These are phyloP conservation scores for Neofusicoccum kwambonambiense DNA, from an alignment of 2,329 filamentous ascomycete genomes.

Conservation along the genomic window DNA sequence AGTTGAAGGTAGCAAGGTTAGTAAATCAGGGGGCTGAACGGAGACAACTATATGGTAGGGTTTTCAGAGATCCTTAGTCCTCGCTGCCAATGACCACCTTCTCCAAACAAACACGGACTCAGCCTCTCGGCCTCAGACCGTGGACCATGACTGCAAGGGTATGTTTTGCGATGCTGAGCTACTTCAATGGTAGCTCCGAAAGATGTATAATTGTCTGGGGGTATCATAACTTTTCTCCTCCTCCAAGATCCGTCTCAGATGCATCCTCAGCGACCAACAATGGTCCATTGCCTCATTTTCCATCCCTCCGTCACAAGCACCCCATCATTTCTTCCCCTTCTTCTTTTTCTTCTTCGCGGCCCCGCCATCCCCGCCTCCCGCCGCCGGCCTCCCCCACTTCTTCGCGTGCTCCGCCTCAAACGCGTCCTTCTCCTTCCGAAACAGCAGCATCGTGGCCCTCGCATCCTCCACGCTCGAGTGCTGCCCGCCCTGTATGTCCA, in stretches of 20 bases:
- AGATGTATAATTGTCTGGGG: conserved; percentile 8
- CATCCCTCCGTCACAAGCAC: neutral
- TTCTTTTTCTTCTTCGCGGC: conserved; percentile 33
- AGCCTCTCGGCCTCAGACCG: too few relatives aligned
- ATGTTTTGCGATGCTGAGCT: too few relatives aligned
- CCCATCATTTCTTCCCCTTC: conserved; percentile 36
- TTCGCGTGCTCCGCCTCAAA: conserved; percentile 81
- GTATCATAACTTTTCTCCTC: conserved; percentile 7
- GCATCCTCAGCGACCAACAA: neutral
- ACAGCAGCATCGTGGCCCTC: conserved; percentile 84
- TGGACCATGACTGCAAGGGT: too few relatives aligned
- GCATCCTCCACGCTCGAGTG: conserved; percentile 74
- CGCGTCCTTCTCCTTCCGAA: conserved; percentile 74
- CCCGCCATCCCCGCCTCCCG: conserved; percentile 24
- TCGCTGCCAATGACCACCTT: too few relatives aligned
- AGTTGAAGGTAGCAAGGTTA: too few relatives aligned
- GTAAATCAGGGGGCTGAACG: too few relatives aligned
- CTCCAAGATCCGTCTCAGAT: neutral
- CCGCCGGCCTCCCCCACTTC: conserved; percentile 46
- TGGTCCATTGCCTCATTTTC: neutral
- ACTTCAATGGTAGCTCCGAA: neutral
- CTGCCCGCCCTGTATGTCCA: conserved; percentile 60
- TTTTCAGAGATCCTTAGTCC: too few relatives aligned
- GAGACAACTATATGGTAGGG: too few relatives aligned
- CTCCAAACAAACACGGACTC: too few relatives aligned